phyloP scores from a whole-genome alignment of 73 alveolate genomes.

The Paramecium pentaurelia region DNA sequence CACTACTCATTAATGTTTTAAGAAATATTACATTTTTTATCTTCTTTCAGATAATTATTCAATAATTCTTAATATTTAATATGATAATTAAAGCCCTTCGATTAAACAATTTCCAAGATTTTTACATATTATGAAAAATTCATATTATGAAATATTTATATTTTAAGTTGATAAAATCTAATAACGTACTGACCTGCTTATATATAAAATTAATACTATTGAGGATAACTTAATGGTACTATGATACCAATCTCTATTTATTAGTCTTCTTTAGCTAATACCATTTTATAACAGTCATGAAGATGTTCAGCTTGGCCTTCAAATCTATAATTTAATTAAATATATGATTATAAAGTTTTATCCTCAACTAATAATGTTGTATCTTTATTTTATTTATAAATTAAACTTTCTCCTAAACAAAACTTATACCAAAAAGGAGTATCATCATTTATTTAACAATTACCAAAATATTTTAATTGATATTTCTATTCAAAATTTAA shows the following conservation, averaged over 20 bases:
- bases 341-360: not conserved
- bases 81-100: constrained; percentile 37
- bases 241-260: constrained; percentile 1
- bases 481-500: not conserved
- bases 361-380: not conserved
- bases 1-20: not conserved
- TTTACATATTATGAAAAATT: not conserved
- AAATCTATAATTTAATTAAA: not conserved
- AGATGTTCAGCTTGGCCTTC: constrained; percentile 28
- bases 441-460: not conserved
- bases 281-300: constrained; percentile 38
- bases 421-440: constrained; percentile 34
- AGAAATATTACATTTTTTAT: not conserved
- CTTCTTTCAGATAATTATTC: not conserved
- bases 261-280: not conserved
- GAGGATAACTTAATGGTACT: constrained; percentile 20
- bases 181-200: not conserved
- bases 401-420: constrained; percentile 4
- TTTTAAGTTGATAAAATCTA: not conserved
- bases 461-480: constrained; percentile 20
- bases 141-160: not conserved
- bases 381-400: not conserved
- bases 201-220: not conserved
- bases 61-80: not conserved
- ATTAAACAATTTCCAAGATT: not conserved